Conservation (phyloP, 495 filamentous ascomycete genomes). For the Thermothielavioides terrestris region DNA sequence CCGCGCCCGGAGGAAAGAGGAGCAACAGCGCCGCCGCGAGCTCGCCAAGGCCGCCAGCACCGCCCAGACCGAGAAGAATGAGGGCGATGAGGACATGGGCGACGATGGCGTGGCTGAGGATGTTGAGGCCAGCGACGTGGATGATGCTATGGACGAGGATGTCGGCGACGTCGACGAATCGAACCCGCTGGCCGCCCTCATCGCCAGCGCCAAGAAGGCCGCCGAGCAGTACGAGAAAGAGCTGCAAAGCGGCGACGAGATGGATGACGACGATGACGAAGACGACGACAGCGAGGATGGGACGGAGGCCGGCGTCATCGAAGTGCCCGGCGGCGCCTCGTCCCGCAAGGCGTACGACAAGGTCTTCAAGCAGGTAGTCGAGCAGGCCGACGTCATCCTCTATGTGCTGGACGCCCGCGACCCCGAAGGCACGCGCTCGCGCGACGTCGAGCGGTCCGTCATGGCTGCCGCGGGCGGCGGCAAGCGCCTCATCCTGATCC, state of each 20-base stretch:
- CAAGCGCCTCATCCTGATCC: constrained; percentile 83
- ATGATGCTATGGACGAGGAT: constrained; percentile 38
- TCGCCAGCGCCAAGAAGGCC: constrained; percentile 82
- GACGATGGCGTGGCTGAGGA: constrained; percentile 33
- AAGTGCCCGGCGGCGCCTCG: constrained; percentile 44
- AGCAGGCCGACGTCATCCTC: constrained; percentile 79
- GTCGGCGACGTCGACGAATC: constrained; percentile 46
- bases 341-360: constrained; percentile 88
- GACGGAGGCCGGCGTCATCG: constrained; percentile 28
- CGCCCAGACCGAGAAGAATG: constrained; percentile 28
- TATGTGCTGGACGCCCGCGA: constrained; percentile 94
- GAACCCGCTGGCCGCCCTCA: constrained; percentile 85
- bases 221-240: constrained; percentile 71
- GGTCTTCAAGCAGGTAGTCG: constrained; percentile 90
- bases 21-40: constrained; percentile 58
- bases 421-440: constrained; percentile 82
- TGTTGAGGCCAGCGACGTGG: constrained; percentile 22
- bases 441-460: constrained; percentile 80
- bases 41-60: constrained; percentile 57
- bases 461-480: constrained; percentile 74
- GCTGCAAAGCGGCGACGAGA: constrained; percentile 47
- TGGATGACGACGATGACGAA: constrained; percentile 52
- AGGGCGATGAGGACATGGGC: constrained; percentile 34
- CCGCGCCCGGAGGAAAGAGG: constrained; percentile 69
- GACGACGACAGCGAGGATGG: constrained; percentile 48